These are phyloP conservation scores for Xylariaceae sp. DNA, from an alignment of 2,329 filamentous ascomycete genomes.

Conservation along the genomic window DNA sequence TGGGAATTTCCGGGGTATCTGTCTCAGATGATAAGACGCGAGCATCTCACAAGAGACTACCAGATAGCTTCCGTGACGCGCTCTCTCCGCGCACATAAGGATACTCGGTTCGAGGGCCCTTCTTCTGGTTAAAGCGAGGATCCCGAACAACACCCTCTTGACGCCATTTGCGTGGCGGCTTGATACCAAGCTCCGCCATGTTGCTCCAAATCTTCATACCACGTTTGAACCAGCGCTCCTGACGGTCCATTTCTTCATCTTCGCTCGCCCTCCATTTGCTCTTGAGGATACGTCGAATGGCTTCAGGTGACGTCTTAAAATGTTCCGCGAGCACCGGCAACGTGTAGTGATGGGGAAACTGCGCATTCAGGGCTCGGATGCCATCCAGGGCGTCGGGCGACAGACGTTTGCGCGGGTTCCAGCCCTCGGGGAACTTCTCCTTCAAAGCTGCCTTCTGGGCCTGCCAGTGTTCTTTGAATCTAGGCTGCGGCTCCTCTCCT, in stretches of 20 bases:
- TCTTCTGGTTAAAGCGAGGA: slow-evolving; percentile 37
- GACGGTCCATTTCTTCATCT: slow-evolving; percentile 52
- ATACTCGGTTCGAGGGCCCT: slow-evolving; percentile 26
- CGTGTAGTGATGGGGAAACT: slow-evolving; percentile 72
- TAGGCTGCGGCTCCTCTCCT: slow-evolving; percentile 9
- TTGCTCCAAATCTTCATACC: slow-evolving; percentile 56
- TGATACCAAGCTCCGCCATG: slow-evolving; percentile 55
- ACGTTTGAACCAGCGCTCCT: slow-evolving; percentile 56
- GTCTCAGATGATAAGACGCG: neutral
- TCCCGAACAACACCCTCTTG: slow-evolving; percentile 47
- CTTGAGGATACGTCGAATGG: slow-evolving; percentile 78
- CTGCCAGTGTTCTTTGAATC: slow-evolving; percentile 57
- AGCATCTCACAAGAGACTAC: slow-evolving; percentile 24
- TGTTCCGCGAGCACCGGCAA: slow-evolving; percentile 66
- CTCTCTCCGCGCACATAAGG: slow-evolving; percentile 27
- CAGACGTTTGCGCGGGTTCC: slow-evolving; percentile 77
- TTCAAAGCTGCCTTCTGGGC: slow-evolving; percentile 69
- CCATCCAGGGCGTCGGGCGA: slow-evolving; percentile 91
- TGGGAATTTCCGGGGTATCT: neutral
- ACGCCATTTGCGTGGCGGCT: slow-evolving; percentile 58
- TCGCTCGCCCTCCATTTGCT: slow-evolving; percentile 64
- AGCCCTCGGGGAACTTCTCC: slow-evolving; percentile 74
- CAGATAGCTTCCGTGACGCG: slow-evolving; percentile 27
- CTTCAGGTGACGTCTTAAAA: slow-evolving; percentile 84
- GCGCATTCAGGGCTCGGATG: slow-evolving; percentile 73